Evolutionary conservation across 2,329 filamentous ascomycete genomes (phyloP), one percentile per base, ranked within the genome.

Genomic region (Fusarium metavorans): DNA sequence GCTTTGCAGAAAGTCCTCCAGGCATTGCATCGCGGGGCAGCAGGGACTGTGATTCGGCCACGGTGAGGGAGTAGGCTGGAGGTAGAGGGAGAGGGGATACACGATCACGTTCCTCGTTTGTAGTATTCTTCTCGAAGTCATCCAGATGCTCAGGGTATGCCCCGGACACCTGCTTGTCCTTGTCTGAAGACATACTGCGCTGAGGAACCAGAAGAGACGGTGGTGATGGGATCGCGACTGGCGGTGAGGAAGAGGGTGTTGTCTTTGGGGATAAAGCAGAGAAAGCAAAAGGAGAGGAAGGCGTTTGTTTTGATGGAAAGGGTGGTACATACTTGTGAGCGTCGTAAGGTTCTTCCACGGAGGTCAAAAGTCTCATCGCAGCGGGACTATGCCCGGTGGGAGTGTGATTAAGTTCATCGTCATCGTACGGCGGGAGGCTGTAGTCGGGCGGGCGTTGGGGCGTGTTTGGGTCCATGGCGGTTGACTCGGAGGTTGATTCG

Each of bases 301-400:
- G 64, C 63, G 61, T 66, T 56, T 72, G 67, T 54, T 60, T 70
- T 45, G 69, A 70, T 45, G 67, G 70, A 57, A 62, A 64, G 35
- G 67, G 57, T 74, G 80, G 78, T 83, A 92, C 90, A 85, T 92
- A 92, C 89, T 87, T 85, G 80, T 85, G 83, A 66, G 72, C 85
- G 83, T 83, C 84, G 77, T 80, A 75, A n/a, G 87, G 83, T 56
- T 91, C 90, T 78, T 92, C 90, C 81, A 90, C 86, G 8, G 89
- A 91, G 62, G 90, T 92, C 83, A 92, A 83, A 77, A 92, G 83
- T 77, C 91, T 87, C 64, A 92, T 87, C 71, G 87, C 88, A 37
- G 90, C 86, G 52, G 86, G 82, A 78, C 87, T 88, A 66, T 85
- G 83, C 68, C 85, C 84, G 43, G 83, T 84, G 20, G 85, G 85